A percentile compares a stretch with the other conserved stretches of the same genome.
Conservation (phyloP, 2,329 filamentous ascomycete genomes). For the Alternaria novae-zelandiae region DNA sequence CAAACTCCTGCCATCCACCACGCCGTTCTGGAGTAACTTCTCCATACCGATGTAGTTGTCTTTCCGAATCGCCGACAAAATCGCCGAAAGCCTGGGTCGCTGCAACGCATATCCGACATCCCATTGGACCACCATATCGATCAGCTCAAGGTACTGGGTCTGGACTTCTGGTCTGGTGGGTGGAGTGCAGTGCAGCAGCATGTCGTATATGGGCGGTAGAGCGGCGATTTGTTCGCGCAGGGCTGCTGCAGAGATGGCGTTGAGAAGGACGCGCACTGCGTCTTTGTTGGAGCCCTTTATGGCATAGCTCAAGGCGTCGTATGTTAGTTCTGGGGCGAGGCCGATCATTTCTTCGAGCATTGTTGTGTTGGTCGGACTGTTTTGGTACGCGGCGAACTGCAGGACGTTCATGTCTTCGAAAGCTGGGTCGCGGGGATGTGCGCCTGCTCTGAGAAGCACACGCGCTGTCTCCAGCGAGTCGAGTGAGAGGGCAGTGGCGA, state of each 20-base stretch:
- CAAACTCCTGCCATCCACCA: slow-evolving; percentile 19
- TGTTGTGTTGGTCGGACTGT: slow-evolving; percentile 14
- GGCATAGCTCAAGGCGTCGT: slow-evolving; percentile 24
- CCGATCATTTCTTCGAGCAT: slow-evolving; percentile 24
- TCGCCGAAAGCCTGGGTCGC: slow-evolving; percentile 19
- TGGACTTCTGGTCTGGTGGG: slow-evolving; percentile 7
- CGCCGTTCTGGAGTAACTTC: slow-evolving; percentile 15
- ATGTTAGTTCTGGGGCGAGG: slow-evolving; percentile 21
- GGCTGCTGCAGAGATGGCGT: slow-evolving; percentile 23
- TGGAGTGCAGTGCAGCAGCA: slow-evolving; percentile 12
- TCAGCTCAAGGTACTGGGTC: slow-evolving; percentile 15
- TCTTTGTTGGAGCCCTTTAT: slow-evolving; percentile 20
- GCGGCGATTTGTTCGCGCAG: slow-evolving; percentile 19
- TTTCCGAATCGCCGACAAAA: slow-evolving; percentile 23
- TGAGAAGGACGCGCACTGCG: slow-evolving; percentile 18
- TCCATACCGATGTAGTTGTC: slow-evolving; percentile 26
- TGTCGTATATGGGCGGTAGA: slow-evolving; percentile 24
- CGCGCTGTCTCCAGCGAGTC: slow-evolving; percentile 19
- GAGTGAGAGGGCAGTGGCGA: slow-evolving; percentile 18
- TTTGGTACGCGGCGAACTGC: slow-evolving; percentile 20
- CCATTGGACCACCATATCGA: slow-evolving; percentile 24
- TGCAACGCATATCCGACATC: slow-evolving; percentile 19
- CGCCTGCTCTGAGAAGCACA: slow-evolving; percentile 22
- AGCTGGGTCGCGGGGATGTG: slow-evolving; percentile 24
- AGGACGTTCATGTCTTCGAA: slow-evolving; percentile 25